A percentile compares a stretch with the other conserved stretches of the same genome.
These are phyloP conservation scores for Sporothrix variecibatus DNA, from an alignment of 2,329 filamentous ascomycete genomes.

Conservation along the genomic window DNA sequence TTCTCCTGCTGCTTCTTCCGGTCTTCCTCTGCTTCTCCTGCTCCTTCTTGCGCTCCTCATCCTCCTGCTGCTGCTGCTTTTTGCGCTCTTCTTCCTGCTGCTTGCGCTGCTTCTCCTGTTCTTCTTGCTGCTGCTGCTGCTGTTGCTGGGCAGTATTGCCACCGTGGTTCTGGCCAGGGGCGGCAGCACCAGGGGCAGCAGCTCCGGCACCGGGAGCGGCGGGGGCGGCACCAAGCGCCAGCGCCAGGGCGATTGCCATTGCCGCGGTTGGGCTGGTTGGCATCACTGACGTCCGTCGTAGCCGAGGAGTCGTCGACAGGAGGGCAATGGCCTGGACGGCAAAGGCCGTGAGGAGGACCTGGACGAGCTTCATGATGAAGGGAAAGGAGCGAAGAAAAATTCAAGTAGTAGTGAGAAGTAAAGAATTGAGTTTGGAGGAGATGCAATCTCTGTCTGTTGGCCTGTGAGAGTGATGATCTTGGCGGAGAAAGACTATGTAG, in stretches of 20 bases:
- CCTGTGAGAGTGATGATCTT: neutral
- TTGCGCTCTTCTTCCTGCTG: neutral
- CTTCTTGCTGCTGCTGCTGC: neutral
- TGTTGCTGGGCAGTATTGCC: neutral
- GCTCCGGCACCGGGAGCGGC: neutral
- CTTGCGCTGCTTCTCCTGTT: neutral
- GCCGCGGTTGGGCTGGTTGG: conserved; percentile 8
- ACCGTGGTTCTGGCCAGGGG: neutral
- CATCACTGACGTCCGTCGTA: neutral
- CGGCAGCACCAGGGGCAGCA: neutral
- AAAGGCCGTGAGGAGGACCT: conserved; percentile 7
- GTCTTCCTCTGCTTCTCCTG: neutral
- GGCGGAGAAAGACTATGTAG: neutral
- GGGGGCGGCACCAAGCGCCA: neutral
- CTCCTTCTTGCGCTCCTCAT: neutral
- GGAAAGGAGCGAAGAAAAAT: no score
- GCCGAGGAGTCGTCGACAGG: neutral
- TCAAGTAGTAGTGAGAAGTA: neutral
- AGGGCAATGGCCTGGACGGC: conserved; percentile 7
- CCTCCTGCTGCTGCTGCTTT: neutral
- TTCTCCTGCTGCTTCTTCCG: neutral
- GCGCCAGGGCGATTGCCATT: neutral
- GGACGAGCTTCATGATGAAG: conserved; percentile 8
- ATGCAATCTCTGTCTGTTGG: neutral
- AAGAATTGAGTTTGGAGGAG: neutral